A percentile compares a stretch with the other conserved stretches of the same genome.
phyloP scores from a whole-genome alignment of 495 filamentous ascomycete species.

The Tuber microsphaerosporum region DNA sequence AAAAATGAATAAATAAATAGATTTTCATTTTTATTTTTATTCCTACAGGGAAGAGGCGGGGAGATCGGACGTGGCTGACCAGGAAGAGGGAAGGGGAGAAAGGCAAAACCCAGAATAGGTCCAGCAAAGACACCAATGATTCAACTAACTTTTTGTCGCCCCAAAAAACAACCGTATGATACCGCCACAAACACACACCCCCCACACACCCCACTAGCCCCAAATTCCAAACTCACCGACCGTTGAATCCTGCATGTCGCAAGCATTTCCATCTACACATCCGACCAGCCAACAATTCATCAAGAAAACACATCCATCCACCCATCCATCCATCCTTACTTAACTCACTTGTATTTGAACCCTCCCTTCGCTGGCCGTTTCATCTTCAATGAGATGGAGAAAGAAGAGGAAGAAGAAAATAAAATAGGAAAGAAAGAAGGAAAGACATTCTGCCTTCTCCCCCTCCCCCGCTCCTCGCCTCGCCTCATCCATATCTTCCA shows the following conservation, averaged over 20 bases:
- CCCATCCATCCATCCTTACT: neutral
- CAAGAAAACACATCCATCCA: neutral
- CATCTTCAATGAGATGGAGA: slow-evolving; percentile 1
- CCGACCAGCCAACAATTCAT: neutral
- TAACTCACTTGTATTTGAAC: neutral
- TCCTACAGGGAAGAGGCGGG: neutral
- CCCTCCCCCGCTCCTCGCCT: neutral
- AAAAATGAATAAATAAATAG: neutral
- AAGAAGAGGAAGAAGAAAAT: neutral
- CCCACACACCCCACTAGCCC: neutral
- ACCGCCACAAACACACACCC: neutral
- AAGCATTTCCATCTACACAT: neutral
- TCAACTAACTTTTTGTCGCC: neutral
- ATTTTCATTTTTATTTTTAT: neutral
- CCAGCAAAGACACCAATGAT: neutral
- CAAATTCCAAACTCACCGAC: neutral
- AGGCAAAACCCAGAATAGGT: neutral
- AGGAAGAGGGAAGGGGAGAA: neutral
- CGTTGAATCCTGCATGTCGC: neutral
- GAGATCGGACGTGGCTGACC: neutral
- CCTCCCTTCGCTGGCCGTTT: neutral
- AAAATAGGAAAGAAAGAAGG: neutral
- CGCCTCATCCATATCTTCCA: neutral
- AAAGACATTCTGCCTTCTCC: neutral
- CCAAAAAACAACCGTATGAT: too few species aligned